Base-by-base conservation (phyloP, 2,329 filamentous ascomycete genomes). In the Colletotrichum zoysiae region DNA sequence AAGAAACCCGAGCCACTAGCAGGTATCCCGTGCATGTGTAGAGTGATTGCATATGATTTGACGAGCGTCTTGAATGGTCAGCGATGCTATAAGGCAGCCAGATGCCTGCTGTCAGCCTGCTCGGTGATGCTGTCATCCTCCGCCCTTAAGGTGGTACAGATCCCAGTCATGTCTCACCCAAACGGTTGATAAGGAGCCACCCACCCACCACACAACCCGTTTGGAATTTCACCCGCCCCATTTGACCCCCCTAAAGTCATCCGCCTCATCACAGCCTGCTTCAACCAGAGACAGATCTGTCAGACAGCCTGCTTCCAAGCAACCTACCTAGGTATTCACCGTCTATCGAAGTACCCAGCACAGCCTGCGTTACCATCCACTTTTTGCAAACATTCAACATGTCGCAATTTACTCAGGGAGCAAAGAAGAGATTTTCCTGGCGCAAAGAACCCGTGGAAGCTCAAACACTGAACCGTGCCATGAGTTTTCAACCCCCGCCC, bases 21-120 rank as follows among this genome's bases (percentile, higher is more conserved):
- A 23, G 33, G n/a, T n/a, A 14, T 9, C 55, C 55, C 4, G 55
- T 9, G 9, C 14, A 5, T 9, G 20, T 30, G 26, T 1, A 3
- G 3, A 1, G 26, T 53, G 50, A 7, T 33, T 53, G 50, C 5
- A 33, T 18, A 18, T 33, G 26, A 14, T 14, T 8, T 9, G 50
- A 53, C 8, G 33, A 14, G 5, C 30, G 9, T 8, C 55, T 38
- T 57, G n/a, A 33, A 23, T 40, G n/a, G 8, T 0, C 11, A 18
- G 9, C 7, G 30, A n/a, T 38, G 33, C 33, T 30, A 12, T 33
- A 40, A 57, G 55, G 55, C 55, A 33, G 8, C 30, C 55, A 18
- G 55, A n/a, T 57, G 55, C 55, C 55, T 57, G 30, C 11, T 57
- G 33, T 35, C 55, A 57, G 55, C 55, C 55, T 57, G n/a, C 11